These are phyloP conservation scores for Ascochyta viciae-villosae DNA, from an alignment of 2,329 filamentous ascomycete genomes.

Conservation along the genomic window DNA sequence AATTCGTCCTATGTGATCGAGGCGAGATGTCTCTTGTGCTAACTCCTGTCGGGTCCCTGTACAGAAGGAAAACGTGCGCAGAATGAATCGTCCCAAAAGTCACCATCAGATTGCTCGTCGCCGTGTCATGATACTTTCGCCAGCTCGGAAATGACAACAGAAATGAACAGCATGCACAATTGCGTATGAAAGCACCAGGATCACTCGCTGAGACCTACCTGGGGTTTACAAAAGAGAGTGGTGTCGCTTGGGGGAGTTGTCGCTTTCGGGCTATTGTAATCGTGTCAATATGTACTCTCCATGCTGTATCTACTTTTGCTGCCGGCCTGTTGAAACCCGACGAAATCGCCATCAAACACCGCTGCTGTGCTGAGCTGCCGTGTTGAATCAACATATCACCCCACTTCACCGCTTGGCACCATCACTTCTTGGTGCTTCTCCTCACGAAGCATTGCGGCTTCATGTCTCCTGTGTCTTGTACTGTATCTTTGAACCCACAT, in stretches of 20 bases:
- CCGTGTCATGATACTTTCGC: too few species aligned
- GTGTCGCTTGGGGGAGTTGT: conserved; percentile 22
- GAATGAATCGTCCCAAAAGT: too few species aligned
- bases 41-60: too few species aligned
- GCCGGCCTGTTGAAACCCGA: conserved; percentile 24
- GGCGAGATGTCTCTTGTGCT: too few species aligned
- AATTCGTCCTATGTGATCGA: too few species aligned
- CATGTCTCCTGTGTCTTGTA: not conserved
- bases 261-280: conserved; percentile 19
- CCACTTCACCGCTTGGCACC: conserved; percentile 1
- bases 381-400: conserved; percentile 19
- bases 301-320: conserved; percentile 20
- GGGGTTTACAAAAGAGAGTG: not conserved
- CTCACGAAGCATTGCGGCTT: not conserved
- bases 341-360: conserved; percentile 13
- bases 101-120: too few species aligned
- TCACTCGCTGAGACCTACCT: conserved; percentile 2
- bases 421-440: not conserved
- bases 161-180: not conserved
- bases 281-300: conserved; percentile 19
- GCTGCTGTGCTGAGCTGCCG: conserved; percentile 20
- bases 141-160: not conserved
- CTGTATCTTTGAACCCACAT: not conserved
- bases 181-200: too few species aligned
- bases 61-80: too few species aligned